phyloP scores from a whole-genome alignment of 2,329 filamentous ascomycete genomes.

The Fusarium agapanthi region DNA sequence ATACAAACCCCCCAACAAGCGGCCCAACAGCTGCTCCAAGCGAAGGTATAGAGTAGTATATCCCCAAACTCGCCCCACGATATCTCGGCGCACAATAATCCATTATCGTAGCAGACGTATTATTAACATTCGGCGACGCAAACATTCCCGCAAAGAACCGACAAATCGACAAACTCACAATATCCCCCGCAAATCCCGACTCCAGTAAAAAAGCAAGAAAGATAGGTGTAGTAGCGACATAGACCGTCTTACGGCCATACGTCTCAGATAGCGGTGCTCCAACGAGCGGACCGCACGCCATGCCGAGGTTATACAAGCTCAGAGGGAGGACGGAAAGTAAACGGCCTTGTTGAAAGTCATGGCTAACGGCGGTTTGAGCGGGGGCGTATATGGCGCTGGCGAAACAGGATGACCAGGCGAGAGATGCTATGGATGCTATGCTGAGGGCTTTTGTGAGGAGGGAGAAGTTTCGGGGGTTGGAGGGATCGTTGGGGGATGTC shows the following conservation, averaged over 20 bases:
- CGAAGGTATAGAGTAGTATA: slow-evolving; percentile 25
- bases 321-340: not conserved
- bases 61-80: slow-evolving; percentile 5
- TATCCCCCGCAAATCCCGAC: not conserved
- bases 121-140: slow-evolving; percentile 27
- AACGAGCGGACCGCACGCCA: slow-evolving; percentile 22
- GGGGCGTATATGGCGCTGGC: slow-evolving; percentile 21
- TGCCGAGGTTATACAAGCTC: slow-evolving; percentile 27
- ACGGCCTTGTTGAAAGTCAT: not conserved
- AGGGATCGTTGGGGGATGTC: slow-evolving; percentile 11
- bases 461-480: slow-evolving; percentile 28
- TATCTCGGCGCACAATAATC: slow-evolving; percentile 8
- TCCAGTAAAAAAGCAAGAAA: slow-evolving; percentile 12
- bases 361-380: not conserved
- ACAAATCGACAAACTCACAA: not conserved
- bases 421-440: slow-evolving; percentile 8
- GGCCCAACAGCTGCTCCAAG: slow-evolving; percentile 24
- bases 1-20: slow-evolving; percentile 4
- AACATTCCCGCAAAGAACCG: slow-evolving; percentile 29
- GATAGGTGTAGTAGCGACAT: slow-evolving; percentile 22
- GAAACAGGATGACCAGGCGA: slow-evolving; percentile 10
- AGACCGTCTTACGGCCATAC: slow-evolving; percentile 19
- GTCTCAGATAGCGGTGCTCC: slow-evolving; percentile 26
- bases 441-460: not conserved
- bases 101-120: slow-evolving; percentile 26